These are phyloP conservation scores for Sarocladium brachiariae DNA, from an alignment of 2,329 filamentous ascomycete genomes.

Conservation along the genomic window DNA sequence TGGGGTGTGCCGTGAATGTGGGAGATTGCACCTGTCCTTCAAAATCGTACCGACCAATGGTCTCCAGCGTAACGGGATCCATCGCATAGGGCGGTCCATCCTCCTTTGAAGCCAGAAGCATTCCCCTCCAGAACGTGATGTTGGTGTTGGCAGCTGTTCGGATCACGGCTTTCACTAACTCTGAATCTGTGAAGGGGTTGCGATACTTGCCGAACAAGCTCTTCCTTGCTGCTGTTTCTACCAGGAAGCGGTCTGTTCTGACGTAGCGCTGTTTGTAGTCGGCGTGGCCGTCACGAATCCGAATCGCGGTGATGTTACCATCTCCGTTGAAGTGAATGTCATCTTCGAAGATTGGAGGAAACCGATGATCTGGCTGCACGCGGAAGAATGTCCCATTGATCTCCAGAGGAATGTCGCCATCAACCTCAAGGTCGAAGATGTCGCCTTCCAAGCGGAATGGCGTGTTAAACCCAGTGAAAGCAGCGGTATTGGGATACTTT, in stretches of 20 bases:
- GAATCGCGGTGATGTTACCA: slow-evolving; percentile 29
- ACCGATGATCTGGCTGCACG: slow-evolving; percentile 6
- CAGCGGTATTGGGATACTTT: background rate
- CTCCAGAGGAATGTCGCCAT: slow-evolving; percentile 14
- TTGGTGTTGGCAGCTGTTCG: slow-evolving; percentile 40
- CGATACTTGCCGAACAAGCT: slow-evolving; percentile 31
- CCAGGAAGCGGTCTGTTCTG: slow-evolving; percentile 29
- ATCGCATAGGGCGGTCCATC: slow-evolving; percentile 34
- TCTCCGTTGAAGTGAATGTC: slow-evolving; percentile 28
- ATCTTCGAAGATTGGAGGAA: slow-evolving; percentile 4
- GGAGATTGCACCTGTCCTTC: slow-evolving; percentile 30
- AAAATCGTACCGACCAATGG: slow-evolving; percentile 33
- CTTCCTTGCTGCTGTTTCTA: slow-evolving; percentile 22
- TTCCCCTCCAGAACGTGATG: slow-evolving; percentile 39
- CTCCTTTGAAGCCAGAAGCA: slow-evolving; percentile 43
- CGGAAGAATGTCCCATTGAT: slow-evolving; percentile 16
- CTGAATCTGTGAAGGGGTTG: slow-evolving; percentile 31
- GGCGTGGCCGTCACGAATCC: slow-evolving; percentile 22
- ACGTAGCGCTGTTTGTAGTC: slow-evolving; percentile 29
- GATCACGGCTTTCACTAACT: slow-evolving; percentile 19
- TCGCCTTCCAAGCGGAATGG: slow-evolving; percentile 11
- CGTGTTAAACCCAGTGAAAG: background rate
- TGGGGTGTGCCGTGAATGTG: slow-evolving; percentile 36
- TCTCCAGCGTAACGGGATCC: slow-evolving; percentile 33
- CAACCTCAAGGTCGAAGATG: slow-evolving; percentile 12